Evolutionary conservation across 192 early-diverging fungal species (phyloP).

Genomic region (Thamnidium elegans): DNA sequence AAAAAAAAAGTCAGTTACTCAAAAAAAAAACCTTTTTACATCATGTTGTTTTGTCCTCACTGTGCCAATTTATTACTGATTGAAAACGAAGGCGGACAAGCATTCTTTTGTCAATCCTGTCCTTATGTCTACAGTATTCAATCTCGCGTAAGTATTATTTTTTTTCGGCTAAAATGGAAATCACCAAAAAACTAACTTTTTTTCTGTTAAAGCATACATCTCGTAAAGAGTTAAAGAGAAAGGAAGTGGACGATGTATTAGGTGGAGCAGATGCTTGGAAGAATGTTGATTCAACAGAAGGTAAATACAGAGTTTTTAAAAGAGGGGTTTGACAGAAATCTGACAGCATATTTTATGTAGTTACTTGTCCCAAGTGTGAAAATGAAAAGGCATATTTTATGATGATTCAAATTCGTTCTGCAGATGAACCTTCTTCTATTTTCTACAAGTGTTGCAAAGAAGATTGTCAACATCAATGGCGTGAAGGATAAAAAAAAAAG

Average conservation of each 20-base stretch:
- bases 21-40: background rate
- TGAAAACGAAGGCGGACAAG: conserved; percentile 59
- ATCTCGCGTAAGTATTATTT: conserved; percentile 43
- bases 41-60: conserved; percentile 86
- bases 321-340: background rate
- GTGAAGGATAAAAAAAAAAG: conserved; percentile 50
- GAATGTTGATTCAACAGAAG: conserved; percentile 73
- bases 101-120: conserved; percentile 82
- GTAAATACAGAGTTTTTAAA: conserved; percentile 25
- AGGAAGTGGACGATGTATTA: conserved; percentile 90
- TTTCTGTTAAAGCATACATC: conserved; percentile 48
- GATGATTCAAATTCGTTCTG: conserved; percentile 90
- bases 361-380: conserved; percentile 65
- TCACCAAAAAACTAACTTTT: background rate
- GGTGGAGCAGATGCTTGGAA: conserved; percentile 89
- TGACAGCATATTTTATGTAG: conserved; percentile 23
- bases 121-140: conserved; percentile 78
- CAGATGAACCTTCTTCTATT: conserved; percentile 92
- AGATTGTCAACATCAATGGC: conserved; percentile 70
- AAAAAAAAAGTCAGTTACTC: too few species aligned
- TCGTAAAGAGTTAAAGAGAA: conserved; percentile 68
- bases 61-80: conserved; percentile 86
- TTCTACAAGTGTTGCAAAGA: conserved; percentile 84
- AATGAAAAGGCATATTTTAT: conserved; percentile 75
- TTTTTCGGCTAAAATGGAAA: background rate